phyloP scores from a whole-genome alignment of 1,284 basidiomycete genomes.

The Ustilago loliicola region DNA sequence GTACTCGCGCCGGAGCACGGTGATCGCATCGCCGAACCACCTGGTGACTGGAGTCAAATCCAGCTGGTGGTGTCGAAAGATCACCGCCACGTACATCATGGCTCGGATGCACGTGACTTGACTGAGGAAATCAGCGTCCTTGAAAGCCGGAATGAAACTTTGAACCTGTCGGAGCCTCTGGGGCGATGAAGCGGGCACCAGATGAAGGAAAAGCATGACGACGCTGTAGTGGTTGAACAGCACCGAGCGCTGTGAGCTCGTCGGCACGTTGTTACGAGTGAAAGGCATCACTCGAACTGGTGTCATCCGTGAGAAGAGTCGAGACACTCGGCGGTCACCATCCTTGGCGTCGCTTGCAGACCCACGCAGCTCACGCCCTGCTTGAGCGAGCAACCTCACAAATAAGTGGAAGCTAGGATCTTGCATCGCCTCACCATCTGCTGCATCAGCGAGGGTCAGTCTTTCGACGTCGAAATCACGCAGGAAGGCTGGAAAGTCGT shows the following conservation, averaged over 20 bases:
- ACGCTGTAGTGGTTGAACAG: conserved; percentile 88
- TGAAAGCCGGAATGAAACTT: conserved; percentile 78
- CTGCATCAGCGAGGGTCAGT: conserved; percentile 14
- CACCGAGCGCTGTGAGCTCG: conserved; percentile 80
- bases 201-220: conserved; percentile 81
- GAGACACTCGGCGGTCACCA: conserved; percentile 74
- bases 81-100: conserved; percentile 80
- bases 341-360: conserved; percentile 30
- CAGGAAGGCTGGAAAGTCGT: conserved; percentile 85
- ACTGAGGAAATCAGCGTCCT: conserved; percentile 78
- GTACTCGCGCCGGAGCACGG: conserved; percentile 77
- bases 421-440: conserved; percentile 68
- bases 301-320: conserved; percentile 82
- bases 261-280: conserved; percentile 61
- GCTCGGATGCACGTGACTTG: conserved; percentile 82
- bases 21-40: conserved; percentile 80
- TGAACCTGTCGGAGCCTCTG: conserved; percentile 77
- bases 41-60: conserved; percentile 76
- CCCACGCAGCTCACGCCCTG: conserved; percentile 71
- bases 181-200: conserved; percentile 77
- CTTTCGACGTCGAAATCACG: conserved; percentile 72
- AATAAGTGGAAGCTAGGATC: conserved; percentile 86
- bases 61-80: conserved; percentile 77
- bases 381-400: conserved; percentile 80
- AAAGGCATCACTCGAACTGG: conserved; percentile 79